Evolutionary conservation across 1,139 yeast species (phyloP), one percentile per base, ranked within the genome.

Genomic region (Geotrichum aggregatum): DNA sequence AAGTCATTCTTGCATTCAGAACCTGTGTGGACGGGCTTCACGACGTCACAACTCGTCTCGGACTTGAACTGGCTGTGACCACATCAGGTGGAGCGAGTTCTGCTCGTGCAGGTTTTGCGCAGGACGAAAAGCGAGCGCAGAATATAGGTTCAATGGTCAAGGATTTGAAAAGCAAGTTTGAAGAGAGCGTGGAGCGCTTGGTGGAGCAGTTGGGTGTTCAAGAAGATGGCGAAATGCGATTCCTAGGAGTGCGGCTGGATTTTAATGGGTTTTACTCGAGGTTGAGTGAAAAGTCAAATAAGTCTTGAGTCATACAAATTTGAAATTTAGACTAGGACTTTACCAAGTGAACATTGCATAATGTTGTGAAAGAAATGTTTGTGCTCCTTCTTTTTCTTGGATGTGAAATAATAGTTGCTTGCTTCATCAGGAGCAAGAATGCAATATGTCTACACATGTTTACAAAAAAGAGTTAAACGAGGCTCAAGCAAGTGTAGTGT

Each of bases 241-340:
- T 71, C 46, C 56, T 70, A 38, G 71, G 70, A 1, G 68, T 68
- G 6, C 63, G 74, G 33, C 60, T 70, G 43, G 70, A 70, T 52
- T 70, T 68, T 49, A 70, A 70, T 54, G 69, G 65, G 39, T 69
- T 63, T 52, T 70, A 70, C 48, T 26, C 54, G 22, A 22, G 53
- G 19, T 11, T 45, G 43, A 21, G 44, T 35, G 47, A 44, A 14
- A 28, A 14, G 7, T 19, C 41, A 38, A n/a, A 7, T 22, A 5
- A 24, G 8, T 24, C 28, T 24, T 24, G 28, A 24, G 8, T n/a
- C n/a, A n/a, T n/a, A n/a, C n/a, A n/a, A n/a, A n/a, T n/a, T n/a
- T n/a, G n/a, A n/a, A n/a, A n/a, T n/a, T n/a, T n/a, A n/a, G n/a
- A n/a, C n/a, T n/a, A n/a, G n/a, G n/a, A n/a, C n/a, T n/a, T n/a